These are phyloP conservation scores for Plantago lanceolata DNA, from an alignment of 305 asterid genomes.

Conservation along the genomic window DNA sequence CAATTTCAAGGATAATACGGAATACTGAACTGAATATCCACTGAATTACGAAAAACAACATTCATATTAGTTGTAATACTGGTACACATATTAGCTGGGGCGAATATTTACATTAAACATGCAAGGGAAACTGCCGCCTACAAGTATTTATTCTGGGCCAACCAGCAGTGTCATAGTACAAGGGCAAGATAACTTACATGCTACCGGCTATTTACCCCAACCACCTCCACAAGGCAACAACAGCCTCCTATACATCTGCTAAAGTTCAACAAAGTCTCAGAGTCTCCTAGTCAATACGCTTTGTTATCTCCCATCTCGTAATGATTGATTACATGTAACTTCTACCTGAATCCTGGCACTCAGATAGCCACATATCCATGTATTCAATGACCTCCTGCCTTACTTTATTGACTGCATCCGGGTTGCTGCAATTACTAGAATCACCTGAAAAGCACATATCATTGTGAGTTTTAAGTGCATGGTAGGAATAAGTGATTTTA, in stretches of 20 bases:
- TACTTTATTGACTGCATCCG: constrained; percentile 68
- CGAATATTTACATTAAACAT: no score
- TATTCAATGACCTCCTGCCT: constrained; percentile 56
- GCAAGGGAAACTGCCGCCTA: no score
- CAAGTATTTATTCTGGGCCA: background rate
- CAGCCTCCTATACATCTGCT: constrained; percentile 24
- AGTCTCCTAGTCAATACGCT: no score
- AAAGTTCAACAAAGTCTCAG: constrained; percentile 9
- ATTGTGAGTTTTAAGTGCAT: no score
- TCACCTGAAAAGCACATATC: constrained; percentile 45
- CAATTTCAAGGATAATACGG: no score
- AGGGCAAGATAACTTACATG: background rate
- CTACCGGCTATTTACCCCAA: no score
- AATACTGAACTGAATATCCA: no score
- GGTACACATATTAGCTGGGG: no score
- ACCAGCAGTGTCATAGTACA: background rate
- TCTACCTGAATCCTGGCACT: constrained; percentile 59
- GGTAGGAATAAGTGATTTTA: no score
- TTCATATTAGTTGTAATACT: no score
- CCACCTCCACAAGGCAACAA: no score
- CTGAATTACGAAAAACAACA: no score
- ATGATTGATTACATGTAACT: constrained; percentile 40
- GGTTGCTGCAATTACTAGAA: constrained; percentile 66
- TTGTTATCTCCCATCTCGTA: constrained; percentile 11
- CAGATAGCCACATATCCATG: constrained; percentile 81